Conservation (phyloP, 257 asterid species). For the Ligustrum vulgare region DNA sequence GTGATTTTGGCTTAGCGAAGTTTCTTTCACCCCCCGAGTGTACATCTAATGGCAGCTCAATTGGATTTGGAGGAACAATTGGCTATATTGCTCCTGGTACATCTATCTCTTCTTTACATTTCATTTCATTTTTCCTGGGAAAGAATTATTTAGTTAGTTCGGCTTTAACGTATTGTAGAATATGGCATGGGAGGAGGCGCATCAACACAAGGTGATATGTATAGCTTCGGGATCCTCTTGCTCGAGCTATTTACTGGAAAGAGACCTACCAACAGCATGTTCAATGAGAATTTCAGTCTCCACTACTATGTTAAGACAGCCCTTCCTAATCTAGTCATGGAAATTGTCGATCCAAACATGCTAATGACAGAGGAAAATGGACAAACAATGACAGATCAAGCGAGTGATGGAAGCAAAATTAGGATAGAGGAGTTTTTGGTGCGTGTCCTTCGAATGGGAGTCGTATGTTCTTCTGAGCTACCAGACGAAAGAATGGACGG, state of each 20-base stretch:
- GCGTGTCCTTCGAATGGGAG: neutral
- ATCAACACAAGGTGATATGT: slow-evolving; percentile 26
- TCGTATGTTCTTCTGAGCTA: neutral
- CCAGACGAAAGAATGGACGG: neutral
- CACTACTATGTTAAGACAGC: slow-evolving; percentile 17
- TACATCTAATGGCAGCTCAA: neutral
- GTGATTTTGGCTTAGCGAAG: slow-evolving; percentile 28
- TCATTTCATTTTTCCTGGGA: neutral
- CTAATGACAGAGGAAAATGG: neutral
- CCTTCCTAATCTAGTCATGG: slow-evolving; percentile 15
- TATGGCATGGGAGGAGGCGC: slow-evolving; percentile 18
- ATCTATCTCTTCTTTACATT: neutral
- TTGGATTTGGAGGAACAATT: slow-evolving; percentile 19
- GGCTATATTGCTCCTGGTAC: slow-evolving; percentile 28
- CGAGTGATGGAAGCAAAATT: neutral
- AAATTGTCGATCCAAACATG: slow-evolving; percentile 5
- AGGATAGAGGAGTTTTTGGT: neutral
- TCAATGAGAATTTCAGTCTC: slow-evolving; percentile 16
- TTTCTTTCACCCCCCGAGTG: neutral
- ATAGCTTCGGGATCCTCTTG: slow-evolving; percentile 24
- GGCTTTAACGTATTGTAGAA: slow-evolving; percentile 6
- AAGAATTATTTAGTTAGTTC: neutral
- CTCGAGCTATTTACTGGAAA: slow-evolving; percentile 24
- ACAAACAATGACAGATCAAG: neutral
- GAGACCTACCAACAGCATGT: slow-evolving; percentile 28